Evolutionary conservation across 768 basidiomycete species (phyloP).

Genomic region (Candolleomyces aberdarensis): DNA sequence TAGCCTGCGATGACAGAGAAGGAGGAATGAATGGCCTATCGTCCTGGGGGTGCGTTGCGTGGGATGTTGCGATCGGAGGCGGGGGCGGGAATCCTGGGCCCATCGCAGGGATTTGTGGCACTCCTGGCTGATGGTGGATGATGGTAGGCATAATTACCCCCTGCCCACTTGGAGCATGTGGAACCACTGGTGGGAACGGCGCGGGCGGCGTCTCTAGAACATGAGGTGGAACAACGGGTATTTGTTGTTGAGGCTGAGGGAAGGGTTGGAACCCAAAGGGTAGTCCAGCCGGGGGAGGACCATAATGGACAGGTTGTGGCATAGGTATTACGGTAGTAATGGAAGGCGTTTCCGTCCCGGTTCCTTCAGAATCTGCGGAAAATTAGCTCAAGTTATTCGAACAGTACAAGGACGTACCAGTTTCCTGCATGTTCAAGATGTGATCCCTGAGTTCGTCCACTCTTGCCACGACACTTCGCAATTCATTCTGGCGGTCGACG

Average conservation of each 20-base stretch:
- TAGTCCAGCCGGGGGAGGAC: not conserved
- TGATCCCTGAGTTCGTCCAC: constrained; percentile 48
- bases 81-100: constrained; percentile 1
- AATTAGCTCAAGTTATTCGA: not conserved
- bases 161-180: not conserved
- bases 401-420: constrained; percentile 26
- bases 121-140: not conserved
- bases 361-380: not conserved
- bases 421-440: constrained; percentile 32
- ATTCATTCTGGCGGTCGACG: constrained; percentile 70
- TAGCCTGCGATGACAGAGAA: not conserved
- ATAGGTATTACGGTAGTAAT: constrained; percentile 10
- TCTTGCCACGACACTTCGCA: constrained; percentile 62
- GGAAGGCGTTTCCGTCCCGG: not conserved
- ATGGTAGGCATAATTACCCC: not conserved
- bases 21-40: not conserved
- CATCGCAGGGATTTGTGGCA: not conserved
- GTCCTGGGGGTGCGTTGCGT: not conserved
- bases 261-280: not conserved
- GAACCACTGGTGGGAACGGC: constrained; percentile 8
- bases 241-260: constrained; percentile 5
- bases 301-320: not conserved
- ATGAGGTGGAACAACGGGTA: constrained; percentile 17
- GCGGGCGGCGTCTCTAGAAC: constrained; percentile 8
- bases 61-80: not conserved